Conservation (phyloP, 257 asterid species). For the Dorcoceras hygrometricum region DNA sequence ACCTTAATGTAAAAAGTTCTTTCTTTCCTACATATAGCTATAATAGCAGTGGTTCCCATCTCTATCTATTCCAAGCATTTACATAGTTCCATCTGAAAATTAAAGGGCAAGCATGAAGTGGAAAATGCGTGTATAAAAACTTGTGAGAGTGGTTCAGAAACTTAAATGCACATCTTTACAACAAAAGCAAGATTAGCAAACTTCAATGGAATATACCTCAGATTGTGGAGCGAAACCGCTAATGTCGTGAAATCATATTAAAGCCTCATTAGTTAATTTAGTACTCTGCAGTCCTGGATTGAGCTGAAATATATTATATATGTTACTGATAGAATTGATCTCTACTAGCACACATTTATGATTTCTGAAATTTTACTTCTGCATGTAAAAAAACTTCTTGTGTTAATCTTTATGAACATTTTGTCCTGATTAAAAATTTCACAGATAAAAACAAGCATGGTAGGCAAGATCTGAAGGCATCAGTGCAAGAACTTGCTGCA, state of each 20-base stretch:
- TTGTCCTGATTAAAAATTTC: constrained; percentile 23
- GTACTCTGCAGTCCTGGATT: background rate
- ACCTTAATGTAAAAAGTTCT: background rate
- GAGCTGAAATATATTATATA: background rate
- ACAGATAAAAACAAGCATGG: constrained; percentile 45
- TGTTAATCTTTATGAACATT: constrained; percentile 16
- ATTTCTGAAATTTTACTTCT: background rate
- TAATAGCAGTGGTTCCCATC: background rate
- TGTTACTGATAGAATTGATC: background rate
- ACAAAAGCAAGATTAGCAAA: background rate
- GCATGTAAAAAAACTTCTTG: background rate
- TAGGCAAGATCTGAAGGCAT: constrained; percentile 53
- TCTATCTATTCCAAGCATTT: background rate
- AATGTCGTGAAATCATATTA: background rate
- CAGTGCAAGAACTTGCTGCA: constrained; percentile 89
- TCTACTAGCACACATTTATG: background rate
- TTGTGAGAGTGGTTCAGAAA: background rate
- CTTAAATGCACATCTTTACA: background rate
- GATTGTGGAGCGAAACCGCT: background rate
- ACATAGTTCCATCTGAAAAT: background rate
- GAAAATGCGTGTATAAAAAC: constrained; percentile 8
- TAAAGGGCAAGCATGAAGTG: constrained; percentile 2
- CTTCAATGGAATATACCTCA: background rate
- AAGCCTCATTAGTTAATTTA: background rate
- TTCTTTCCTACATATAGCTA: constrained; percentile 9